Evolutionary conservation across 140 eudicot genomes (phyloP).

Genomic region (Flaveria floridana): DNA sequence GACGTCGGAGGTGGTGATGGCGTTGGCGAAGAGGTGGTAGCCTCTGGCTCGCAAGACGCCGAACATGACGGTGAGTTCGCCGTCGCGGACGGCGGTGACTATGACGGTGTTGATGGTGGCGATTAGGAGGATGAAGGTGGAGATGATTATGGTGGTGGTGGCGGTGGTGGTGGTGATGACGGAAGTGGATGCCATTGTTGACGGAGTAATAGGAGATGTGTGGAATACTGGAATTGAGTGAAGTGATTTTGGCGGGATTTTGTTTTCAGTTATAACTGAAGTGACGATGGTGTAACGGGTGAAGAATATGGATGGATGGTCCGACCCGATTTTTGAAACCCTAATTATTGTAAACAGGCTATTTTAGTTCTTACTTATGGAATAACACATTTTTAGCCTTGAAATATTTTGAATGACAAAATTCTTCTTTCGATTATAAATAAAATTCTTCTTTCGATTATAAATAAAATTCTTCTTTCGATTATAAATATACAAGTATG

Average conservation of each 20-base stretch:
- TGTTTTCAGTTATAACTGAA: conserved; percentile 25
- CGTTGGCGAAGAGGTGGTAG: conserved; percentile 59
- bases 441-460: too few species aligned
- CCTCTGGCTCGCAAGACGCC: conserved; percentile 46
- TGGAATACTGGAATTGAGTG: background rate
- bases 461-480: too few species aligned
- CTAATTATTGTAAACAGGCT: background rate
- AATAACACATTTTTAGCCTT: background rate
- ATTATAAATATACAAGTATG: too few species aligned
- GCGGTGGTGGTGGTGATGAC: conserved; percentile 2
- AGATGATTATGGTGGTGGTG: conserved; percentile 11
- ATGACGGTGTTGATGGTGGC: conserved; percentile 27
- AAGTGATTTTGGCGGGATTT: conserved; percentile 37
- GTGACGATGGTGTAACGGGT: background rate
- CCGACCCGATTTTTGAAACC: conserved; percentile 22
- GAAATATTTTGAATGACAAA: background rate
- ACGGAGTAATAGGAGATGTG: conserved; percentile 23
- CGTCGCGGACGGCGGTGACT: conserved; percentile 33
- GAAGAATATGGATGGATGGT: background rate
- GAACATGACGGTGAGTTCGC: conserved; percentile 40
- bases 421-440: too few species aligned
- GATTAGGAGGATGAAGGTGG: conserved; percentile 30
- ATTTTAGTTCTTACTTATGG: background rate
- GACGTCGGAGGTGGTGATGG: conserved; percentile 54
- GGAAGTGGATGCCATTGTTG: conserved; percentile 42